Base-by-base conservation (phyloP, 208 protist species). In the Leishmania gerbilli region DNA sequence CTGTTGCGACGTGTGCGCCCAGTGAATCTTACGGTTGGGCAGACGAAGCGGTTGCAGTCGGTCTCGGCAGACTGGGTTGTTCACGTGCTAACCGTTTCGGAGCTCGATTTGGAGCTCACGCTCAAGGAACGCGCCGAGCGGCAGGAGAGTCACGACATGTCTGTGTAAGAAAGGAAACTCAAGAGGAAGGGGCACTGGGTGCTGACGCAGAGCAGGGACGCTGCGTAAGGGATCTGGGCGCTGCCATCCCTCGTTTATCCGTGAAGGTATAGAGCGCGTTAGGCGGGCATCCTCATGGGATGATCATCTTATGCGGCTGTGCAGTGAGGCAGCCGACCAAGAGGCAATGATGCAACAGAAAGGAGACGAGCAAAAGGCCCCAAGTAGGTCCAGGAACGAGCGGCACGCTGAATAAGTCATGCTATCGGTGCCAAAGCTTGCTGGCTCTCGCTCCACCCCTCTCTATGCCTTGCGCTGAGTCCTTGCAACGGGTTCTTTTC, bases 21-120 rank as follows among this genome's bases (percentile, higher is more conserved):
- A 5, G 80, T 87, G 31, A 78, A 82, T 51, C 85, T 92, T 60
- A 91, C 76, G 74, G 85, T 84, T 53, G 74, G 42, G 40, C 91
- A 96, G 82, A 77, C 84, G 17, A 81, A 74, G 72, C 72, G 90
- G 34, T 87, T 90, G 37, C 77, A 86, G 37, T 64, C 72, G 24
- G 56, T 96, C 7, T 94, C 89, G 27, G 80, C 77, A 27, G 86
- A 90, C 13, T 96, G 93, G 93, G 69, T 96, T 49, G 83, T 96
- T 40, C 80, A 75, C n/a, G 84, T 87, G 55, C 83, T 95, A 47
- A 90, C 87, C 5, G 72, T 60, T 42, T 82, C 83, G 6, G 90
- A 95, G 79, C 81, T 95, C 40, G 88, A 95, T 84, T 51, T 85
- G 69, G 82, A 85, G 60, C 82, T 77, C n/a, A 76, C 71, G 17